Evolutionary conservation across 495 filamentous ascomycete genomes (phyloP).

Genomic region (Hyaloscypha finlandica): DNA sequence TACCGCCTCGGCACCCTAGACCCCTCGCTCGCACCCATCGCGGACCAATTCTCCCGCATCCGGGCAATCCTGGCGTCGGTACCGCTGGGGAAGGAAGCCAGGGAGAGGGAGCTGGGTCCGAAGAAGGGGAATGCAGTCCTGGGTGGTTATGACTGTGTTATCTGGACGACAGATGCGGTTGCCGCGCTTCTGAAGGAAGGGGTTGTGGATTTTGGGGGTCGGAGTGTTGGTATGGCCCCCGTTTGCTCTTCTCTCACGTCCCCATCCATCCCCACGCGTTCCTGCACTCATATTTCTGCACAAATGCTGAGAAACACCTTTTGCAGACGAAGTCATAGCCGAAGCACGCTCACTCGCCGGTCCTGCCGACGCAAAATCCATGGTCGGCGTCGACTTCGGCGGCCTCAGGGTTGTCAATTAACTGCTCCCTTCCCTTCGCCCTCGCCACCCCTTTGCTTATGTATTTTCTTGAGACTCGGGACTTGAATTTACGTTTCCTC

Average conservation of each 20-base stretch:
- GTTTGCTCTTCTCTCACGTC: background rate
- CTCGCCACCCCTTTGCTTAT: background rate
- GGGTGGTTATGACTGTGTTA: constrained; percentile 30
- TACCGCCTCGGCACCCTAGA: constrained; percentile 20
- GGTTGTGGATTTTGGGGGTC: constrained; percentile 16
- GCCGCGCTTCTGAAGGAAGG: constrained; percentile 17
- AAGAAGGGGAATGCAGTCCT: constrained; percentile 20
- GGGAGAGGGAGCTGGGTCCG: constrained; percentile 5
- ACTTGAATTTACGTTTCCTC: background rate
- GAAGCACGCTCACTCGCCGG: constrained; percentile 23
- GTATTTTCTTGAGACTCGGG: background rate
- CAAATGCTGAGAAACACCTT: background rate
- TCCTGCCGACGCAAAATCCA: constrained; percentile 26
- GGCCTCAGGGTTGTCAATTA: constrained; percentile 23
- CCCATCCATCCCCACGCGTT: background rate
- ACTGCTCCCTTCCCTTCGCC: background rate
- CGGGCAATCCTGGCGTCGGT: constrained; percentile 12
- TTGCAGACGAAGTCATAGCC: constrained; percentile 23
- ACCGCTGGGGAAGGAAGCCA: constrained; percentile 16
- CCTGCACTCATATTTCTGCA: background rate
- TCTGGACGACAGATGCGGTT: constrained; percentile 30
- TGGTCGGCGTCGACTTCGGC: constrained; percentile 29
- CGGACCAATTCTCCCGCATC: constrained; percentile 13
- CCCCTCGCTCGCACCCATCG: background rate
- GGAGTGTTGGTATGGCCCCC: constrained; percentile 12